Conservation (phyloP, 306 rosid species). For the Sechiopsis laciniata region DNA sequence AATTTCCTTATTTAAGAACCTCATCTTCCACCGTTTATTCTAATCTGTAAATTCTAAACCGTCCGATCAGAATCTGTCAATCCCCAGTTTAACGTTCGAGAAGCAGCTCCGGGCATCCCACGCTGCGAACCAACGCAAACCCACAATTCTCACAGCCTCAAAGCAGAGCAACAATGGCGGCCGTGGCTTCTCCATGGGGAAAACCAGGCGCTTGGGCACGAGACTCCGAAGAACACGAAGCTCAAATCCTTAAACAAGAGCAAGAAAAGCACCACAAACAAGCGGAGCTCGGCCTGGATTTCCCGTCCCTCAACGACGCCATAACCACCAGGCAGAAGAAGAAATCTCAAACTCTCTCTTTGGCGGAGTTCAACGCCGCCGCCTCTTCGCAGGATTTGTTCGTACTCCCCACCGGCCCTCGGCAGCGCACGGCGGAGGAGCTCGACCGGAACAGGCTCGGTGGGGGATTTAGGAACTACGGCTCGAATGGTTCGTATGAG, state of each 20-base stretch:
- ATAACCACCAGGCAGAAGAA: slow-evolving; percentile 69
- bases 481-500: slow-evolving; percentile 27
- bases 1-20: too few species aligned
- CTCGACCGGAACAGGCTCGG: slow-evolving; percentile 51
- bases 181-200: slow-evolving; percentile 75
- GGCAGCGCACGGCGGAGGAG: slow-evolving; percentile 83
- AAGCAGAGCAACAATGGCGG: slow-evolving; percentile 56
- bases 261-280: not conserved
- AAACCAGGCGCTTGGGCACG: slow-evolving; percentile 95
- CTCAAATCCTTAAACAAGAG: slow-evolving; percentile 34
- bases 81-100: not conserved
- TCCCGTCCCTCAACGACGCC: slow-evolving; percentile 75
- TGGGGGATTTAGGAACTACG: slow-evolving; percentile 50
- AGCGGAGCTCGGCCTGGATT: slow-evolving; percentile 36
- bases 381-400: slow-evolving; percentile 33
- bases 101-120: not conserved
- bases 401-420: slow-evolving; percentile 71
- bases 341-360: slow-evolving; percentile 53
- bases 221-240: slow-evolving; percentile 68
- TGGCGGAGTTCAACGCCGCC: slow-evolving; percentile 52
- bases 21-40: not conserved
- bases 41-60: not conserved
- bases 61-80: not conserved
- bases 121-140: slow-evolving; percentile 1
- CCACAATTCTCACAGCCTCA: not conserved